Evolutionary conservation across 176 grass and related monocot species (phyloP).

Genomic region (Triticum monococcum): DNA sequence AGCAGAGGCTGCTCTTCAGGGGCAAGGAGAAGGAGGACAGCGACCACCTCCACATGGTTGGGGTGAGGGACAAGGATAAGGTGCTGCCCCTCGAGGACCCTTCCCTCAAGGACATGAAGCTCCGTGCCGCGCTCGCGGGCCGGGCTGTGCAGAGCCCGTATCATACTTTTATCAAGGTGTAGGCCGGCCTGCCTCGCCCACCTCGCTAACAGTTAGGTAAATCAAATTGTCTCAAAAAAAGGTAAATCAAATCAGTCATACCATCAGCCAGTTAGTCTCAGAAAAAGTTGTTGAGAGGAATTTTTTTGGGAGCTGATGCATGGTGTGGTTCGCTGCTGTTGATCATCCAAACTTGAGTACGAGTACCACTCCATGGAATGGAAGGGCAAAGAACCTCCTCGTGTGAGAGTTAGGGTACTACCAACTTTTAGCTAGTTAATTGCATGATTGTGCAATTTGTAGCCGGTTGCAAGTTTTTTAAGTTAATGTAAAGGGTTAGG

Average conservation of each 20-base stretch:
- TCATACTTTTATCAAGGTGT: constrained; percentile 27
- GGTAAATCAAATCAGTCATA: neutral
- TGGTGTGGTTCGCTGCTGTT: too few relatives aligned
- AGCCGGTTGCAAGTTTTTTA: neutral
- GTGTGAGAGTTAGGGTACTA: constrained; percentile 12
- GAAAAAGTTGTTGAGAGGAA: too few relatives aligned
- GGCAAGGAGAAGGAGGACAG: constrained; percentile 90
- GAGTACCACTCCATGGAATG: constrained; percentile 29
- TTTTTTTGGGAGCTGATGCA: too few relatives aligned
- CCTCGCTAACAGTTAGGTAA: constrained; percentile 10
- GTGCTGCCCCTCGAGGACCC: constrained; percentile 84
- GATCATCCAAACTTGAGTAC: too few relatives aligned
- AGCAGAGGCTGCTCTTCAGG: constrained; percentile 89
- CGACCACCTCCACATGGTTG: constrained; percentile 91
- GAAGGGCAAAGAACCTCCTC: constrained; percentile 19
- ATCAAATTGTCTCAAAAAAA: neutral
- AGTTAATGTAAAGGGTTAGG: neutral
- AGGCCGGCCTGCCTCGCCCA: neutral
- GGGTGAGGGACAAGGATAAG: constrained; percentile 86
- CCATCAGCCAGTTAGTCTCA: neutral
- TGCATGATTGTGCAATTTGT: neutral
- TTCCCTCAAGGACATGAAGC: constrained; percentile 76
- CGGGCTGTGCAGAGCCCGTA: neutral
- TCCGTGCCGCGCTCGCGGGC: constrained; percentile 10
- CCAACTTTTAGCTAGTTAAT: neutral